A percentile compares a stretch with the other conserved stretches of the same genome.
Evolutionary conservation across 2,329 filamentous ascomycete genomes (phyloP).

Genomic region (Colletotrichum godetiae): DNA sequence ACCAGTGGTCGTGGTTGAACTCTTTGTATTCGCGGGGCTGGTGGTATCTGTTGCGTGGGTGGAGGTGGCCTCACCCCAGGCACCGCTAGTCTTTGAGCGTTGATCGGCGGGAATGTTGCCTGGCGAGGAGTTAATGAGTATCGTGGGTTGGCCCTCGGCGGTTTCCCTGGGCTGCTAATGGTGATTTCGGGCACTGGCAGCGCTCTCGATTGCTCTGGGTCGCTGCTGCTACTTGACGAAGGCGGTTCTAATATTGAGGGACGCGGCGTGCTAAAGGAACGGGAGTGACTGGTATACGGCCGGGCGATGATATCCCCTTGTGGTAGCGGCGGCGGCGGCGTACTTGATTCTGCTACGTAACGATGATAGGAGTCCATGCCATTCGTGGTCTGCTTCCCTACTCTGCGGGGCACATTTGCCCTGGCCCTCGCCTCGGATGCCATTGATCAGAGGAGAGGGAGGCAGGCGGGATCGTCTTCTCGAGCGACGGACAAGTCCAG

Average conservation of each 20-base stretch:
- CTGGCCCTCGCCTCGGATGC: slow-evolving; percentile 29
- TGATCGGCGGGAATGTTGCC: not conserved
- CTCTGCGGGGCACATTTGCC: slow-evolving; percentile 36
- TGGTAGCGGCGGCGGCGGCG: not conserved
- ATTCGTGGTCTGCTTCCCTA: slow-evolving; percentile 27
- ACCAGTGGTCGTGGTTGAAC: not conserved
- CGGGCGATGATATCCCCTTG: slow-evolving; percentile 2
- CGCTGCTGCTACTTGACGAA: not conserved
- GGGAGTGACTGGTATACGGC: slow-evolving; percentile 32
- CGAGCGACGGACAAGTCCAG: not conserved
- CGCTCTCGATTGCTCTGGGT: not conserved
- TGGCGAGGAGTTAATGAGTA: slow-evolving; percentile 19
- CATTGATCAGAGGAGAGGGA: slow-evolving; percentile 21
- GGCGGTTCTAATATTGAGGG: slow-evolving; percentile 3
- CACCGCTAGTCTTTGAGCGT: slow-evolving; percentile 7
- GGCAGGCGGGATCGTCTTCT: not conserved
- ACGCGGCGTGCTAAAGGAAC: slow-evolving; percentile 32
- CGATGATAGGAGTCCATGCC: slow-evolving; percentile 37
- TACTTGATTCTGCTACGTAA: slow-evolving; percentile 33
- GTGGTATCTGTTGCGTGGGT: not conserved
- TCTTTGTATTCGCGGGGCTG: not conserved
- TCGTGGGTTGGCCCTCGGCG: slow-evolving; percentile 1
- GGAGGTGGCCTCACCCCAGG: slow-evolving; percentile 2
- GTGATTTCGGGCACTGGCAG: slow-evolving; percentile 24
- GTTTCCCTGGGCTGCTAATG: slow-evolving; percentile 20